phyloP scores from a whole-genome alignment of 208 protist genomes.

The Polymyxa betae region DNA sequence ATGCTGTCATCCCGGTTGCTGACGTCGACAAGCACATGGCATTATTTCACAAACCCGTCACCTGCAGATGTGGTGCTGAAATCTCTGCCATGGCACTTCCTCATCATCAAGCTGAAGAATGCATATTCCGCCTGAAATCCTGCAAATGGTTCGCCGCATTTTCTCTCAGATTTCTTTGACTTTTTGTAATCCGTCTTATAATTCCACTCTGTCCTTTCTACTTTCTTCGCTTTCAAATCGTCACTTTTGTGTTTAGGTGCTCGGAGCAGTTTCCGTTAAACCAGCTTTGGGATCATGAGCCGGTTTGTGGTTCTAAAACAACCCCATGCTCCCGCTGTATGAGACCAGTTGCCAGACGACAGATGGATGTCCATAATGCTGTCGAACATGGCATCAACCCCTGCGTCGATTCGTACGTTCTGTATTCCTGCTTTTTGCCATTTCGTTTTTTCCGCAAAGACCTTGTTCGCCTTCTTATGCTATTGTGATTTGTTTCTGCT shows the following conservation, averaged over 20 bases:
- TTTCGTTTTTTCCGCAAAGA: no score
- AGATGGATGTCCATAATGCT: conserved; percentile 27
- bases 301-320: conserved; percentile 19
- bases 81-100: neutral
- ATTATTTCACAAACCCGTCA: neutral
- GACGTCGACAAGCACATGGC: conserved; percentile 3
- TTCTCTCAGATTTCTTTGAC: neutral
- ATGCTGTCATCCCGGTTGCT: neutral
- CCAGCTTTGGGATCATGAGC: conserved; percentile 19
- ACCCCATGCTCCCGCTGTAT: neutral
- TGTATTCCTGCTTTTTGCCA: no score
- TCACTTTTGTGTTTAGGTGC: neutral
- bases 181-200: no score
- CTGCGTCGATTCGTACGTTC: conserved; percentile 16
- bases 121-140: conserved; percentile 7
- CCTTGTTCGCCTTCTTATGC: no score
- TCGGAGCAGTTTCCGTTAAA: neutral
- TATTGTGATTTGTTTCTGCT: no score
- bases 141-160: conserved; percentile 21
- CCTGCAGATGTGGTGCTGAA: neutral
- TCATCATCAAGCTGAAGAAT: neutral
- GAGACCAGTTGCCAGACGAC: neutral
- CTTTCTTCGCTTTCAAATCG: no score
- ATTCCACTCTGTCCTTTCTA: no score
- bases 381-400: conserved; percentile 48